Evolutionary conservation across 2,329 filamentous ascomycete species (phyloP).

Genomic region (Neodidymelliopsis sp.): DNA sequence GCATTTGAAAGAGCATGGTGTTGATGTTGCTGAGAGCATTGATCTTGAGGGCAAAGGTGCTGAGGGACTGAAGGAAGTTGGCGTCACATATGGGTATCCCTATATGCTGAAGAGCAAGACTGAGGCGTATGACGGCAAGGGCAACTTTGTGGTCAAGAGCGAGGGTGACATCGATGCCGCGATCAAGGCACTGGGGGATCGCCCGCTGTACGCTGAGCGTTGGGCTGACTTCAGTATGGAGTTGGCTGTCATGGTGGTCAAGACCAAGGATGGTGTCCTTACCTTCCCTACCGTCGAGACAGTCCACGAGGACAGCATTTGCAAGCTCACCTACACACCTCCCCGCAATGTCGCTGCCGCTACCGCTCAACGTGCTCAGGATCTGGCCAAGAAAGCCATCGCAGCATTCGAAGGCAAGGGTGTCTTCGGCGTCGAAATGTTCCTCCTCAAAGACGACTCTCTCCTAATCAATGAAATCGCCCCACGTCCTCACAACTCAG

Average conservation of each 20-base stretch:
- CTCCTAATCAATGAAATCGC: constrained; percentile 88
- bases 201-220: constrained; percentile 86
- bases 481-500: constrained; percentile 86
- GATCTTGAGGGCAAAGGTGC: constrained; percentile 67
- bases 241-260: constrained; percentile 92
- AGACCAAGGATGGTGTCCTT: constrained; percentile 77
- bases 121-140: constrained; percentile 90
- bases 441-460: constrained; percentile 74
- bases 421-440: constrained; percentile 97
- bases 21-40: constrained; percentile 76
- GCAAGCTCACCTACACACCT: constrained; percentile 89
- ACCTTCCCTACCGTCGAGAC: constrained; percentile 94
- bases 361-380: constrained; percentile 71
- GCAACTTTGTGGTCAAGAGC: constrained; percentile 71
- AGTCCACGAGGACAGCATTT: constrained; percentile 93
- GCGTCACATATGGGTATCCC: constrained; percentile 74
- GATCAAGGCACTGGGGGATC: constrained; percentile 67
- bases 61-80: constrained; percentile 69
- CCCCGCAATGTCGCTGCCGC: constrained; percentile 72
- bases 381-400: constrained; percentile 80
- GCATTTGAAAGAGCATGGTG: constrained; percentile 71
- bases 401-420: constrained; percentile 84
- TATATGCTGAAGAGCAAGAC: constrained; percentile 93
- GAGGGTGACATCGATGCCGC: constrained; percentile 70
- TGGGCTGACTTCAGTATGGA: constrained; percentile 87